These are phyloP conservation scores for Protomyces inundatus DNA, from an alignment of 1,139 yeast species.

Conservation along the genomic window DNA sequence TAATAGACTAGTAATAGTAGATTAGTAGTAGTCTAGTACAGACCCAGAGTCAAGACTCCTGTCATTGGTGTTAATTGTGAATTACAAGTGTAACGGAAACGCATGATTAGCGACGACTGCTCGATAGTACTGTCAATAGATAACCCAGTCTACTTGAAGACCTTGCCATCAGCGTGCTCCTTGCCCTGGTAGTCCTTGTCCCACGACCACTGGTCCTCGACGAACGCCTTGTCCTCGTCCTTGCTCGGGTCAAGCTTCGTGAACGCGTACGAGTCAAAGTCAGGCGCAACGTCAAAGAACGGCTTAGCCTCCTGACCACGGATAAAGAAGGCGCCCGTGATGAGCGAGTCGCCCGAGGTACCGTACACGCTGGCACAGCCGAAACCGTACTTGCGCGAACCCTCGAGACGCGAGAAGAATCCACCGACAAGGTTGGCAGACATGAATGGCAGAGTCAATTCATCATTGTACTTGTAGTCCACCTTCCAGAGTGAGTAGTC, in stretches of 20 bases:
- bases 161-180: constrained; percentile 79
- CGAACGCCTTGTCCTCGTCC: constrained; percentile 61
- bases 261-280: constrained; percentile 84
- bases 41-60: no score
- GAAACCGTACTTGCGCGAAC: constrained; percentile 88
- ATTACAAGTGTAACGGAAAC: no score
- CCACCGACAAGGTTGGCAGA: constrained; percentile 98
- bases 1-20: no score
- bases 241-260: constrained; percentile 62
- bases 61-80: no score
- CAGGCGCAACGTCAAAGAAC: constrained; percentile 98
- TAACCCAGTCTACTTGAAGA: constrained; percentile 50
- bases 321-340: constrained; percentile 86
- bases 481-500: constrained; percentile 97
- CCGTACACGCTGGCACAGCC: constrained; percentile 94
- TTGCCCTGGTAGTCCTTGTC: constrained; percentile 71
- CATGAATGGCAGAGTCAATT: constrained; percentile 94
- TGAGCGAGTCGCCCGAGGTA: constrained; percentile 97
- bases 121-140: no score
- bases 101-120: no score
- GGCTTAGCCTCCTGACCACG: constrained; percentile 90
- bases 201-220: constrained; percentile 80
- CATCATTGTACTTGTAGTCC: constrained; percentile 94
- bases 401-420: constrained; percentile 91
- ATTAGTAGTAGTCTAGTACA: no score